phyloP scores from a whole-genome alignment of 257 asterid genomes.

The Solanum commersonii region DNA sequence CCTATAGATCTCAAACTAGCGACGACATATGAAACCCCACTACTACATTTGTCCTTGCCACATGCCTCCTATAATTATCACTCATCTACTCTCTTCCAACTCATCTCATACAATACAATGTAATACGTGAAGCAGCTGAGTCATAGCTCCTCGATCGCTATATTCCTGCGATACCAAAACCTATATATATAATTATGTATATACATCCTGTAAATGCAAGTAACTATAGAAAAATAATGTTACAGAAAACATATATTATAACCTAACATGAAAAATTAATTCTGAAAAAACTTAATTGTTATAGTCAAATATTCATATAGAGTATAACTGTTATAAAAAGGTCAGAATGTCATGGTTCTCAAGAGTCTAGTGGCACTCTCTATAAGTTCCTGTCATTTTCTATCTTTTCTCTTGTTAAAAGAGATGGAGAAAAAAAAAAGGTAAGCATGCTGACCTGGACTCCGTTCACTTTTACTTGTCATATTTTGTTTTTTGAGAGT shows the following conservation, averaged over 20 bases:
- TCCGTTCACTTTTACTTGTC: no score
- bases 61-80: not conserved
- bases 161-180: not conserved
- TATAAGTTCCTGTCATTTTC: no score
- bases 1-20: not conserved
- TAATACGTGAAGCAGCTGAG: not conserved
- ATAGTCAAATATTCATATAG: rapidly evolving
- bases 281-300: rapidly evolving
- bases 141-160: not conserved
- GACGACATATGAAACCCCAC: not conserved
- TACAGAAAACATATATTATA: not conserved
- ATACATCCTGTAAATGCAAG: no score
- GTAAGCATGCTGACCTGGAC: no score
- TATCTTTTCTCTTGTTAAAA: no score
- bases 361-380: not conserved
- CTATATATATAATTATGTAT: not conserved
- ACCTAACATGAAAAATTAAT: not conserved
- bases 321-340: not conserved
- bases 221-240: not conserved
- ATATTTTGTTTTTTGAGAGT: no score
- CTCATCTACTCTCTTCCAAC: not conserved
- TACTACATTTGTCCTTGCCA: not conserved
- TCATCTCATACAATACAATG: not conserved
- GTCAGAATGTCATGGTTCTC: not conserved
- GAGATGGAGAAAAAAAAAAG: no score